phyloP scores from a whole-genome alignment of 768 basidiomycete species.

The Suillus sp. region DNA sequence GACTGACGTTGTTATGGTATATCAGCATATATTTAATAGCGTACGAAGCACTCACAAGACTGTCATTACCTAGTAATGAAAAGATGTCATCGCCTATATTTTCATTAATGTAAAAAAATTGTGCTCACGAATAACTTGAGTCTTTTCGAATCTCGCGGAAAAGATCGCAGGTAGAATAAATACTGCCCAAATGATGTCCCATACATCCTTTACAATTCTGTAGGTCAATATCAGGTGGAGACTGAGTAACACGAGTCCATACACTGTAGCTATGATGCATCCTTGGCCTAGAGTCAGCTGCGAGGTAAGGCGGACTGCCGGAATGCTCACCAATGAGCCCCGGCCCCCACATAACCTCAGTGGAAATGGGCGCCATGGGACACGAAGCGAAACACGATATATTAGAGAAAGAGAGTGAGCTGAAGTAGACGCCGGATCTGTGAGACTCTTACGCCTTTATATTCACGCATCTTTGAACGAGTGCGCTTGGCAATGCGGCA shows the following conservation, averaged over 20 bases:
- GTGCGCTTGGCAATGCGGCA: neutral
- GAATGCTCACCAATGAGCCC: slow-evolving; percentile 22
- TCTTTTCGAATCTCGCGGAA: slow-evolving; percentile 19
- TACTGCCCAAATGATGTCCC: slow-evolving; percentile 22
- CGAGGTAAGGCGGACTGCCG: neutral
- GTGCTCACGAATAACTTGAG: slow-evolving; percentile 22
- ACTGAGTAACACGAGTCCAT: neutral
- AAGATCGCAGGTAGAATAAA: slow-evolving; percentile 20
- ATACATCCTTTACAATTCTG: slow-evolving; percentile 18
- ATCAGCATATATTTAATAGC: neutral
- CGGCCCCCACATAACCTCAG: slow-evolving; percentile 15
- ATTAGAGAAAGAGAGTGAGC: neutral
- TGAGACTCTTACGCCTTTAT: neutral
- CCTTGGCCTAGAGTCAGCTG: slow-evolving; percentile 14
- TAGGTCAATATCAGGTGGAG: neutral
- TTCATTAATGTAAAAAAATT: neutral
- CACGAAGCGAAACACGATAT: neutral
- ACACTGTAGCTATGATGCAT: slow-evolving; percentile 18
- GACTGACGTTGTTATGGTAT: neutral
- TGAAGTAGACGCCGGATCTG: neutral
- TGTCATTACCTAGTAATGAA: neutral
- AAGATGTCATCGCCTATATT: neutral
- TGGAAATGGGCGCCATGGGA: slow-evolving; percentile 14
- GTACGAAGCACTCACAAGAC: neutral
- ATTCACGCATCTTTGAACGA: neutral